Evolutionary conservation across 1,284 basidiomycete genomes (phyloP), one percentile per base, ranked within the genome.

Genomic region (Cutaneotrichosporon mucoides): DNA sequence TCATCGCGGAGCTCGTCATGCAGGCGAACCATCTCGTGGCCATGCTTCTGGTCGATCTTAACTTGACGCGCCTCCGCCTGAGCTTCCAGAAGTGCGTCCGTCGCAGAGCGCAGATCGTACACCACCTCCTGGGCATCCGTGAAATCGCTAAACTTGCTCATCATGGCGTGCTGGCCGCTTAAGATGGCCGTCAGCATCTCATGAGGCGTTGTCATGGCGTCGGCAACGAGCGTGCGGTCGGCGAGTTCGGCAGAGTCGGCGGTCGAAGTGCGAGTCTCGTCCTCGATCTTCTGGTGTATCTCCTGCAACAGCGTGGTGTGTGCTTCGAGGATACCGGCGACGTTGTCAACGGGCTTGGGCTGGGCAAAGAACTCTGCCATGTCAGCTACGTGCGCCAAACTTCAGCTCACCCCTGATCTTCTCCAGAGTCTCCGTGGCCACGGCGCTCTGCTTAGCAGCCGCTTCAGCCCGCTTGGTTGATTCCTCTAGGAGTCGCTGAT

Each of bases 81-180:
- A 4, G 57, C 52, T n/a, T 55, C 57, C 9, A 64, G 57, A 2
- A 64, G 49, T 33, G 60, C 57, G 15, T 56, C 57, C 24, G 61
- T 63, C 7, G 57, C 61, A 4, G 55, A 53, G 0, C 57, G 57
- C 43, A 63, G 46, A 15, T 63, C 61, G 46, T 59, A 51, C 10
- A 59, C 50, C 9, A 38, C 47, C 7, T 57, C 57, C 11, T 54
- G 52, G 6, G 54, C 48, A 34, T 54, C 57, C 13, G 54, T 34
- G 8, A 48, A 55, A 15, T 59, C 51, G 44, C 42, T 35, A 36
- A 64, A 55, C 45, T 55, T 53, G 56, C 46, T 55, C 57, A 64
- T 57, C 47, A 64, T 55, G 40, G 60, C 57, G 38, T 59, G 49
- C 49, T 64, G 63, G 4, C 57, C 58, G 12, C 52, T 33, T 12